Conservation (phyloP, 1,139 yeast species). For the Blastobotrys illinoisensis region DNA sequence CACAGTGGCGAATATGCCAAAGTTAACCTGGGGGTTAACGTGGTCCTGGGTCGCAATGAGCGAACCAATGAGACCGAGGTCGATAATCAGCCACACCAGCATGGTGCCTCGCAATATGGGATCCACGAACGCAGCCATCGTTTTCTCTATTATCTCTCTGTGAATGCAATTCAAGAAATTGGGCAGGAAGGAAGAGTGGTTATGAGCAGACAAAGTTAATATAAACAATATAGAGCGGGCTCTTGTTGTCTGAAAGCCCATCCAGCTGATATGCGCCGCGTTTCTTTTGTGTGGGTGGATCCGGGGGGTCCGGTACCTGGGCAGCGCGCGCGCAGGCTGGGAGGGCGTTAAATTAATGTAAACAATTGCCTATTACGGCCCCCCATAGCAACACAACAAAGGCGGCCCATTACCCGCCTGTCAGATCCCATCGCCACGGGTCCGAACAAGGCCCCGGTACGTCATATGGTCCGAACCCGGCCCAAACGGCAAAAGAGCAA, state of each 20-base stretch:
- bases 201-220: not conserved
- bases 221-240: not conserved
- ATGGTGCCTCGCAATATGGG: slow-evolving; percentile 66
- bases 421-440: not conserved
- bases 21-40: slow-evolving; percentile 78
- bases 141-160: not conserved
- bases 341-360: not conserved
- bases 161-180: not conserved
- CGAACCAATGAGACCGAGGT: slow-evolving; percentile 81
- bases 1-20: slow-evolving; percentile 77
- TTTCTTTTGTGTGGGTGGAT: not conserved
- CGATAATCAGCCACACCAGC: slow-evolving; percentile 68
- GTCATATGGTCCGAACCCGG: not conserved
- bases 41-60: slow-evolving; percentile 59
- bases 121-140: slow-evolving; percentile 59
- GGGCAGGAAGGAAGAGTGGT: not conserved
- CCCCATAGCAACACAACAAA: not conserved
- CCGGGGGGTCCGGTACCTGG: not conserved
- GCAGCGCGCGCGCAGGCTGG: not conserved
- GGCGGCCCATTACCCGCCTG: not conserved
- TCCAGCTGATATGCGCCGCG: not conserved
- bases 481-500: not conserved
- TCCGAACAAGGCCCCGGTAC: not conserved
- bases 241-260: not conserved
- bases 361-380: not conserved